Evolutionary conservation across 345 rosid genomes (phyloP).

Genomic region (Erysimum cheiranthoides): DNA sequence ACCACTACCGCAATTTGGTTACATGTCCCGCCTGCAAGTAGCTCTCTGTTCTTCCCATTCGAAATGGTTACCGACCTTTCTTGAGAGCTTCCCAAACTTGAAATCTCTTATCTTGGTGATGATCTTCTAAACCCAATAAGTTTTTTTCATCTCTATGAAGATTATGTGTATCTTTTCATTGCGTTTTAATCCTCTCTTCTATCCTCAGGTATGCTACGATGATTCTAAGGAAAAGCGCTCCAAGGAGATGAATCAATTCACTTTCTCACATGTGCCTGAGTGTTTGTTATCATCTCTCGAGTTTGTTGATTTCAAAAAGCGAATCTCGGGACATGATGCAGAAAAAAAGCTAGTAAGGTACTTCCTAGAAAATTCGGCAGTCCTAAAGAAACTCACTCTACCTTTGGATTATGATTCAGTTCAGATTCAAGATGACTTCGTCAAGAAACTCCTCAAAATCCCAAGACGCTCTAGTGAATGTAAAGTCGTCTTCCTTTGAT

Average conservation of each 20-base stretch:
- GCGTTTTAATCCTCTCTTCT: not conserved
- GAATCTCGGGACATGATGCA: not conserved
- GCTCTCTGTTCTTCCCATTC: too few relatives aligned
- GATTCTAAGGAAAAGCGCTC: not conserved
- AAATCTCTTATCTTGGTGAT: conserved; percentile 3
- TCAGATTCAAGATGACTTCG: not conserved
- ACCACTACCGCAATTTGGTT: too few relatives aligned
- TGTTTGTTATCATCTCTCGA: conserved; percentile 4
- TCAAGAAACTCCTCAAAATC: not conserved
- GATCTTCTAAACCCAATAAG: not conserved
- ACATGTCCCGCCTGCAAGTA: too few relatives aligned
- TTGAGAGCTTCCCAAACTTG: not conserved
- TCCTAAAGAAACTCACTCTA: not conserved
- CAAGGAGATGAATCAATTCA: not conserved
- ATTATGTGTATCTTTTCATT: not conserved
- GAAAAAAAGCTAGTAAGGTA: not conserved
- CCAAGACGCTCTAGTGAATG: not conserved
- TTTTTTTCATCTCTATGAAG: not conserved
- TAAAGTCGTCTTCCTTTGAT: not conserved
- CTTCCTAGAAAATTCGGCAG: not conserved
- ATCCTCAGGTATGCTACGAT: not conserved
- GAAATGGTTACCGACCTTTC: not conserved
- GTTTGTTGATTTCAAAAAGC: not conserved
- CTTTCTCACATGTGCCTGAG: not conserved
- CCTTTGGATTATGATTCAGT: not conserved